Percentiles rank a stretch among this genome's conserved stretches.
phyloP scores from a whole-genome alignment of 1,284 basidiomycete genomes.

The Leccinum pachyderme region DNA sequence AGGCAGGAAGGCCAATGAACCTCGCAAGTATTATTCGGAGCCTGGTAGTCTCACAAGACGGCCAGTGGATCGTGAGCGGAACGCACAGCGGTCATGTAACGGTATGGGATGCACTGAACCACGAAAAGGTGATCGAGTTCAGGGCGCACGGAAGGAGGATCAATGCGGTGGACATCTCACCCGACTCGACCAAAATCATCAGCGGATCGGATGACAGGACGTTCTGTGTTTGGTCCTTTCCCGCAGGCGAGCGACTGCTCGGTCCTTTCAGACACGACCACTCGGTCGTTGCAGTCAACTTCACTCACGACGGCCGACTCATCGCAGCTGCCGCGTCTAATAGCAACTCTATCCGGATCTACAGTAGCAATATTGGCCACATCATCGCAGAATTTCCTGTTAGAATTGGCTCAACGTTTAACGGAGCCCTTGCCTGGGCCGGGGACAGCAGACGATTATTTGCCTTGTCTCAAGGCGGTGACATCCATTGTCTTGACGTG shows the following conservation, averaged over 20 bases:
- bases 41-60: background rate
- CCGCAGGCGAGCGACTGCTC: background rate
- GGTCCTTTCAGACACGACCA: background rate
- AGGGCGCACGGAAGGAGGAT: background rate
- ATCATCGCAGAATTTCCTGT: background rate
- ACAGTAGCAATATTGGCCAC: background rate
- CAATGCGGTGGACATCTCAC: background rate
- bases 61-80: background rate
- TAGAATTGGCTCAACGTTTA: background rate
- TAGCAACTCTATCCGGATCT: background rate
- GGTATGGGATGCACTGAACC: background rate
- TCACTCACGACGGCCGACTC: background rate
- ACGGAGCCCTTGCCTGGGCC: background rate
- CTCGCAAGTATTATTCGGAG: background rate
- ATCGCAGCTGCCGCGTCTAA: background rate
- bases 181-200: background rate
- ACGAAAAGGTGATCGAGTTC: background rate
- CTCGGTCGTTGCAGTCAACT: background rate
- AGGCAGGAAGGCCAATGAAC: background rate
- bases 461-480: background rate
- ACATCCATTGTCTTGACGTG: background rate
- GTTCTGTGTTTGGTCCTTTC: background rate
- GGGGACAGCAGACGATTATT: background rate
- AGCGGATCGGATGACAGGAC: background rate
- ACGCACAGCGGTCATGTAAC: background rate